phyloP scores from a whole-genome alignment of 176 grass and related monocot genomes.

The Oryza meyeriana region DNA sequence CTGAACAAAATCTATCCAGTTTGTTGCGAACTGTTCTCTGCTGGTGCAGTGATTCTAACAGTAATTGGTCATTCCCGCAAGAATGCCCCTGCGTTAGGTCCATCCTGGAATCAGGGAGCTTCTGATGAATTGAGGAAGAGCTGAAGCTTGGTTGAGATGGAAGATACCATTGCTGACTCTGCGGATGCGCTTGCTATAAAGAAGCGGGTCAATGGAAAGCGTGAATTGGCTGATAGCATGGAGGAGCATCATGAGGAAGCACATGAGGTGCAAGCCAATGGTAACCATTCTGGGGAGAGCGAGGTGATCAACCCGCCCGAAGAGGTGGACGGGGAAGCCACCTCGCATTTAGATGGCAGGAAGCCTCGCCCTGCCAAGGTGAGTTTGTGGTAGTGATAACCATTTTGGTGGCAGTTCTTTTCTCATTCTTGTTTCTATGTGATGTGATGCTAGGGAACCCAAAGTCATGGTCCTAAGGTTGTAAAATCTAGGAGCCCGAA shows the following conservation, averaged over 20 bases:
- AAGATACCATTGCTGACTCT: conserved; percentile 18
- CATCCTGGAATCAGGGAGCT: no score
- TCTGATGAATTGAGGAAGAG: conserved; percentile 8
- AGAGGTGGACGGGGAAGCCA: conserved; percentile 40
- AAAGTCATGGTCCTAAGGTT: conserved; percentile 39
- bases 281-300: conserved; percentile 38
- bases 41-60: background rate
- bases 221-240: background rate
- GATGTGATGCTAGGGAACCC: conserved; percentile 29
- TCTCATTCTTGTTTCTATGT: background rate
- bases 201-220: conserved; percentile 30
- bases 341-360: conserved; percentile 28
- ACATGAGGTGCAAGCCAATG: conserved; percentile 31
- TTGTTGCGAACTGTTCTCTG: background rate
- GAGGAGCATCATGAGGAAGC: conserved; percentile 3
- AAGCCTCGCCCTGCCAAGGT: conserved; percentile 40
- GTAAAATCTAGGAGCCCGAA: conserved; percentile 42
- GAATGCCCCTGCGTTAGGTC: background rate
- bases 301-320: conserved; percentile 57
- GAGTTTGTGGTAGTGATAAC: background rate
- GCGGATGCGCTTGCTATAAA: background rate
- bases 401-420: background rate
- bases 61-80: background rate
- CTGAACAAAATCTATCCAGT: background rate
- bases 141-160: conserved; percentile 23